Evolutionary conservation across 1,284 basidiomycete genomes (phyloP), one percentile per base, ranked within the genome.

Genomic region (Fomitopsis schrenkii): DNA sequence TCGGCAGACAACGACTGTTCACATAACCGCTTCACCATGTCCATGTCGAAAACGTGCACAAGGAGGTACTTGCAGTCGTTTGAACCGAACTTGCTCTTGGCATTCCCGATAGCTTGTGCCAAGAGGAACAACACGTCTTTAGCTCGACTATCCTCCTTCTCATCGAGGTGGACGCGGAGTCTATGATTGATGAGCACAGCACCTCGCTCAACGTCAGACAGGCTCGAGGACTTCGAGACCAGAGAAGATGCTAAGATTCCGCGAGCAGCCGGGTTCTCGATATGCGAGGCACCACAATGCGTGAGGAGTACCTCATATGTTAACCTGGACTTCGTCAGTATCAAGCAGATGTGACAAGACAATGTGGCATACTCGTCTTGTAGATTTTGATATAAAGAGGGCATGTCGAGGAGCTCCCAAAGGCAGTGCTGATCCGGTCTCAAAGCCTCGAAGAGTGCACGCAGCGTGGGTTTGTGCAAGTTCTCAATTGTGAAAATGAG

Each of bases 301-400:
- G 80, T 59, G 64, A 83, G 82, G 22, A 86, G 62, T 66, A 74
- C 76, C 15, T 77, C 75, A 59, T 86, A 84, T 1, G 65, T 57
- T 8, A 81, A 59, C 26, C 83, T 84, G 59, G 63, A 61, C 14
- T 60, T 10, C 45, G 52, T 56, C 12, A 55, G 41, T 44, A 55
- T 26, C 2, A 8, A 28, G 4, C 6, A 9, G 19, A 8, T 40
- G 60, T 40, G 33, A 30, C 30, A 26, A 19, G 3, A 28, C 26
- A 22, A 33, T 38, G 33, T 5, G 9, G 64, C 66, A 22, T 61
- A 69, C 66, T 45, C 35, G 5, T 65, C 40, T 3, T 30, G 44
- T 1, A 60, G 15, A 4, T 48, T 33, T 3, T 60, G 8, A 6
- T 40, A 48, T 3, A 58, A 54, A 1, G 45, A 41, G 8, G 57